These are phyloP conservation scores for Parsonsia alboflavescens DNA, from an alignment of 257 asterid species.

Conservation along the genomic window DNA sequence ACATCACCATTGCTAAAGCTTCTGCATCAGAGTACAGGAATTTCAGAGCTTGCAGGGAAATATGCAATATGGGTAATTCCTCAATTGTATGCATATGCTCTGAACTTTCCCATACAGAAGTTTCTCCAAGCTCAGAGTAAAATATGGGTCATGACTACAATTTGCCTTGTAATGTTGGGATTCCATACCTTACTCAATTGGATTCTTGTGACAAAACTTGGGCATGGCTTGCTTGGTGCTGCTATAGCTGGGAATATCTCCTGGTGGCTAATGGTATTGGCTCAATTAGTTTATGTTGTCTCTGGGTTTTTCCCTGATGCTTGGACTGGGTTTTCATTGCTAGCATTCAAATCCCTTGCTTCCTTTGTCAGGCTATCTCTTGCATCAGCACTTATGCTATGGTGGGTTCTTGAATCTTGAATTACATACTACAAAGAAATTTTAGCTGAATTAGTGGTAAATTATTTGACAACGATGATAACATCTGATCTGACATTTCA, in stretches of 20 bases:
- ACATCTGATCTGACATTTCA: constrained; percentile 23
- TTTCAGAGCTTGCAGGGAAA: constrained; percentile 58
- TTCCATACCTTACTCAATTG: constrained; percentile 65
- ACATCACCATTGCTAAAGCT: constrained; percentile 45
- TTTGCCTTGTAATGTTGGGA: constrained; percentile 43
- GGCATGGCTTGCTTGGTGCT: constrained; percentile 62
- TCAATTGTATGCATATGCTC: constrained; percentile 68
- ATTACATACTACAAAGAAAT: neutral
- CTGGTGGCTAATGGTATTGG: constrained; percentile 74
- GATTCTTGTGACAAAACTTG: constrained; percentile 50
- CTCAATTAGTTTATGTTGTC: constrained; percentile 65
- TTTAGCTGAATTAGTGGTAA: neutral
- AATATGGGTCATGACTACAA: constrained; percentile 73
- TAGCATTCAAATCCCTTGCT: constrained; percentile 54
- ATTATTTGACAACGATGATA: neutral
- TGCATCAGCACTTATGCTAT: constrained; percentile 84
- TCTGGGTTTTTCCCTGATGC: constrained; percentile 65
- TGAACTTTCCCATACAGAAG: constrained; percentile 73
- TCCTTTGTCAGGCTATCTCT: constrained; percentile 68
- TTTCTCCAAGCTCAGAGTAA: constrained; percentile 86
- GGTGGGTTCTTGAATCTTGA: constrained; percentile 37
- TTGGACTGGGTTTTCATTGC: constrained; percentile 73
- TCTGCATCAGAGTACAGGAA: constrained; percentile 36
- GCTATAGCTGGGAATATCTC: constrained; percentile 77
- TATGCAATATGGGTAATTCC: constrained; percentile 68